A percentile compares a stretch with the other conserved stretches of the same genome.
phyloP scores from a whole-genome alignment of 2,329 filamentous ascomycete genomes.

The Epichloe brachyelytri region DNA sequence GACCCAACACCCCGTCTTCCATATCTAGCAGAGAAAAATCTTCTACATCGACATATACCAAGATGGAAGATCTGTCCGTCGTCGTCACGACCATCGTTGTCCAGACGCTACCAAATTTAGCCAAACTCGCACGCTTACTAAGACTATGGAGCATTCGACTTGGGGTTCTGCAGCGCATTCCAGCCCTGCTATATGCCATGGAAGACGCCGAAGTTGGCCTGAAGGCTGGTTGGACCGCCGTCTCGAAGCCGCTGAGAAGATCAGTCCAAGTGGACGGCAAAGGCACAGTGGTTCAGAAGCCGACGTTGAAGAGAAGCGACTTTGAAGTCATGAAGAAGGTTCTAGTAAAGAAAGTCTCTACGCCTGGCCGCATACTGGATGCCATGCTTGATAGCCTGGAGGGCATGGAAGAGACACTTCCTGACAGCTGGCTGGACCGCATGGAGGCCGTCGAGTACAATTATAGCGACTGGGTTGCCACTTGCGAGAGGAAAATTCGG shows the following conservation, averaged over 20 bases:
- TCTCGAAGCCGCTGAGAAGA: constrained; percentile 24
- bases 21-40: constrained; percentile 22
- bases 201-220: constrained; percentile 53
- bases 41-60: constrained; percentile 44
- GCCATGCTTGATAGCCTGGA: constrained; percentile 79
- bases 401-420: constrained; percentile 69
- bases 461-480: constrained; percentile 69
- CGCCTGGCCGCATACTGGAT: constrained; percentile 63
- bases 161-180: constrained; percentile 59
- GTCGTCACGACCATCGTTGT: constrained; percentile 83
- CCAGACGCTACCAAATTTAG: constrained; percentile 73
- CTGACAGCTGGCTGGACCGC: constrained; percentile 74
- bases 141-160: constrained; percentile 68
- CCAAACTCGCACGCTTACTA: constrained; percentile 59
- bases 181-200: constrained; percentile 53
- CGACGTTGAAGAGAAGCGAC: constrained; percentile 28
- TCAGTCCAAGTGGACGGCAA: constrained; percentile 10
- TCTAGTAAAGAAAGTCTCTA: constrained; percentile 56
- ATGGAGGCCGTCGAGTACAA: constrained; percentile 69
- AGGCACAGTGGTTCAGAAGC: constrained; percentile 8
- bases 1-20: constrained; percentile 23
- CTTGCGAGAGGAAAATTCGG: constrained; percentile 61
- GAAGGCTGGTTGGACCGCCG: constrained; percentile 51
- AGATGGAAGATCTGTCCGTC: constrained; percentile 80
- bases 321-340: constrained; percentile 47